Percentiles rank a stretch among this genome's conserved stretches.
Evolutionary conservation across 805 yeast species (phyloP).

Genomic region (Monosporozyma siamensis): DNA sequence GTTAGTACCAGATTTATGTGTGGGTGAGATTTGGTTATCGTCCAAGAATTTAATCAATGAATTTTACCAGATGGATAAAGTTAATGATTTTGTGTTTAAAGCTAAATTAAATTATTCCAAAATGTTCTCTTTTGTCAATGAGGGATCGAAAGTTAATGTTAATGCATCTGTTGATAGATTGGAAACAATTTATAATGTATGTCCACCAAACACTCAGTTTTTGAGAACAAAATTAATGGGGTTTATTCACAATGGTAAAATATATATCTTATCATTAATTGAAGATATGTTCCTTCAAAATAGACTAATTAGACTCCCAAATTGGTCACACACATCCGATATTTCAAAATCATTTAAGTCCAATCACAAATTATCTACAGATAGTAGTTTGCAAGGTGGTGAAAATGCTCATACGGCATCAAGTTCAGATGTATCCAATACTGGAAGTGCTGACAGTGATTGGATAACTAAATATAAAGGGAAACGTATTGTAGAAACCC

Average conservation of each 20-base stretch:
- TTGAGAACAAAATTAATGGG: conserved; percentile 88
- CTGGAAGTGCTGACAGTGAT: not conserved
- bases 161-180: conserved; percentile 18
- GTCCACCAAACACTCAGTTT: conserved; percentile 35
- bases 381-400: not conserved
- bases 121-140: conserved; percentile 18
- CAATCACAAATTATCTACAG: not conserved
- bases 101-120: conserved; percentile 26
- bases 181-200: conserved; percentile 21
- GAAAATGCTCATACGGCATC: not conserved
- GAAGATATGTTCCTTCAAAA: conserved; percentile 83
- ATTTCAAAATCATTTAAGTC: conserved; percentile 13
- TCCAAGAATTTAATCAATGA: conserved; percentile 72
- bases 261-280: conserved; percentile 78
- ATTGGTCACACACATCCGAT: conserved; percentile 31
- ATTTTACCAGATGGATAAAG: conserved; percentile 29
- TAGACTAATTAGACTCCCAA: conserved; percentile 26
- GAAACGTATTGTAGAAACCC: conserved; percentile 33
- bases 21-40: conserved; percentile 98
- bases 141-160: not conserved
- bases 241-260: conserved; percentile 75
- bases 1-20: conserved; percentile 63
- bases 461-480: not conserved
- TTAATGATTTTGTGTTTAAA: conserved; percentile 30
- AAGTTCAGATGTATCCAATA: not conserved